Conservation (phyloP, 495 filamentous ascomycete species). For the Annulohypoxylon maeteangense region DNA sequence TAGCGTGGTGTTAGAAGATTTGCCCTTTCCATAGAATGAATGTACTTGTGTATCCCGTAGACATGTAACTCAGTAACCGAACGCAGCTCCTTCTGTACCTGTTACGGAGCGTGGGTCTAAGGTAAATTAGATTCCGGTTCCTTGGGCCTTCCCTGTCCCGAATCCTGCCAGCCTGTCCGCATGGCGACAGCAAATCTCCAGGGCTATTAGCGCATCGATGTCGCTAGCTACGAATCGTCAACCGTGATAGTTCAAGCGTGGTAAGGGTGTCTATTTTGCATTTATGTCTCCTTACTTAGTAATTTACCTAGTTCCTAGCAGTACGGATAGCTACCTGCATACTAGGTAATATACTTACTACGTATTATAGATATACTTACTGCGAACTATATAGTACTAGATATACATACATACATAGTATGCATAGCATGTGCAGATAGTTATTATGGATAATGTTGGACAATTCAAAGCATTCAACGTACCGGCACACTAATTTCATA, state of each 20-base stretch:
- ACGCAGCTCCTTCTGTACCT: slow-evolving; percentile 7
- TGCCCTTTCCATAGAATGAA: background rate
- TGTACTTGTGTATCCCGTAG: slow-evolving; percentile 1
- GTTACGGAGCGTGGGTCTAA: slow-evolving; percentile 13
- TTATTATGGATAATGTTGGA: background rate
- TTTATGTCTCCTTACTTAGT: too few species aligned
- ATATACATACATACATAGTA: too few species aligned
- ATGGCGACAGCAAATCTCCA: background rate
- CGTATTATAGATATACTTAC: too few species aligned
- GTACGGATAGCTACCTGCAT: too few species aligned
- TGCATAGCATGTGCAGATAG: too few species aligned
- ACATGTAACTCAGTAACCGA: background rate
- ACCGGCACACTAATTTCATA: background rate
- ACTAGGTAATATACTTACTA: too few species aligned
- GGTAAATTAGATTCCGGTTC: slow-evolving; percentile 14
- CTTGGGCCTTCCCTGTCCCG: background rate
- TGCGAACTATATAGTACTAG: too few species aligned
- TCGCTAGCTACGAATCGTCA: too few species aligned
- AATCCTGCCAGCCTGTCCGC: background rate
- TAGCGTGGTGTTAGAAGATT: background rate
- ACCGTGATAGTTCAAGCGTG: too few species aligned
- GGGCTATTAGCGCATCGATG: background rate
- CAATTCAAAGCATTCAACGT: background rate
- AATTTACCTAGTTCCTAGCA: too few species aligned
- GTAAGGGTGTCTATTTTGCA: too few species aligned